Percentiles rank a stretch among this genome's conserved stretches.
phyloP scores from a whole-genome alignment of 441 rosid species.

The Adansonia madagascariensis region DNA sequence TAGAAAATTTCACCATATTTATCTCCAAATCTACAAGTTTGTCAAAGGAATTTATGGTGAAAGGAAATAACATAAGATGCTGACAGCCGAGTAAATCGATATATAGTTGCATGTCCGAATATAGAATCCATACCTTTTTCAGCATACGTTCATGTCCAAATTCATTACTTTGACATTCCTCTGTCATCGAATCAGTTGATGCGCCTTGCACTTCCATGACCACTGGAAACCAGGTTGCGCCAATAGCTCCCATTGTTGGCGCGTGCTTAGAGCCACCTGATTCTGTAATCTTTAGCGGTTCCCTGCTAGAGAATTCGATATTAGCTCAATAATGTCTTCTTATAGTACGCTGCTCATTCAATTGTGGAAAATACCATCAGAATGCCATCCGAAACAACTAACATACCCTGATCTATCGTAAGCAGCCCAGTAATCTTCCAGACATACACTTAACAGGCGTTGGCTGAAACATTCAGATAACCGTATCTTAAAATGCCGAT shows the following conservation, averaged over 20 bases:
- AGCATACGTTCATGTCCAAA: conserved; percentile 12
- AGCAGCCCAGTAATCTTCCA: conserved; percentile 70
- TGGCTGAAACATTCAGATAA: conserved; percentile 51
- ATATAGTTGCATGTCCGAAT: background rate
- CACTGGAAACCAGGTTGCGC: conserved; percentile 26
- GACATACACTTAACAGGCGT: conserved; percentile 51
- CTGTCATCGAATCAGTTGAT: conserved; percentile 28
- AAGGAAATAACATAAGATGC: conserved; percentile 6
- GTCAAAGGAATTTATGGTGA: background rate
- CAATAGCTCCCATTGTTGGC: conserved; percentile 23
- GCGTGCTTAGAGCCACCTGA: conserved; percentile 32
- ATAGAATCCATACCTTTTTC: conserved; percentile 39
- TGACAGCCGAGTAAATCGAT: background rate
- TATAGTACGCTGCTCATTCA: conserved; percentile 10
- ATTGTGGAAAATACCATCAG: conserved; percentile 1
- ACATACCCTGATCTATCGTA: conserved; percentile 62
- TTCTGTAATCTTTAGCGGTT: conserved; percentile 42
- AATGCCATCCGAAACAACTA: conserved; percentile 14
- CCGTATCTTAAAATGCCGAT: conserved; percentile 26
- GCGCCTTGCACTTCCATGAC: conserved; percentile 39
- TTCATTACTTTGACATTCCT: conserved; percentile 34
- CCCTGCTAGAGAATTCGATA: conserved; percentile 35
- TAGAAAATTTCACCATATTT: background rate
- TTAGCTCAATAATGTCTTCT: background rate
- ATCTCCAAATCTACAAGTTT: background rate